Base-by-base conservation (phyloP, 176 grass and related monocot genomes). In the Aegilops bicornis region DNA sequence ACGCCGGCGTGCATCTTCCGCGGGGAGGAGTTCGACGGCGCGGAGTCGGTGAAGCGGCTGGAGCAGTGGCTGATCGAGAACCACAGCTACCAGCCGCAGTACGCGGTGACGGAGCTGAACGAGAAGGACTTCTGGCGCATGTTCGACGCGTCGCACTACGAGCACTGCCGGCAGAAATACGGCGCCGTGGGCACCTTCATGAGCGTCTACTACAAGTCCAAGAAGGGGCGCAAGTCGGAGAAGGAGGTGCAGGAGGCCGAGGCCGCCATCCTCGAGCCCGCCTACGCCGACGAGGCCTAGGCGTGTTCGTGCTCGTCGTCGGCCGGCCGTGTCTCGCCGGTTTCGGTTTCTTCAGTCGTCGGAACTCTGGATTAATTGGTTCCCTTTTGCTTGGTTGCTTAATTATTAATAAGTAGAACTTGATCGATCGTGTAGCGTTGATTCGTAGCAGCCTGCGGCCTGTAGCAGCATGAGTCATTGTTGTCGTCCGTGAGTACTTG, bases 71-170 rank as follows among this genome's bases (percentile, higher is more conserved):
- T 99, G 71, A 92, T 97, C 8, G 88, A 97, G 77, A 99, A 97
- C 92, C 90, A 94, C 85, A 84, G 94, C 82, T 99, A 96, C 97
- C 97, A 99, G 89, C 94, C 97, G 1, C 97, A 99, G 83, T 97
- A 99, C 9, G 90, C 97, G 0, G 97, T 99, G 25, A 97, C 97
- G 0, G 97, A 99, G 87, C 89, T 99, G 68, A 91, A 61, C 0
- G 97, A 99, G 97, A 99, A 91, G 90, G 91, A 97, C 86, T 99
- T 99, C 85, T 99, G 97, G 97, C 86, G 92, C 73, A 99, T 99
- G 94, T 99, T 99, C 11, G 97, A 99, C 31, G 92, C 90, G 0
- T 87, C 89, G 25, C 97, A 99, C 87, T 99, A 99, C 2, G 97
- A 99, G 92, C 89, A 85, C 56, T 96, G 94, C 69, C 87, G 97